Base-by-base conservation (phyloP, 176 grass and related monocot species). In the Elaeis guineensis region DNA sequence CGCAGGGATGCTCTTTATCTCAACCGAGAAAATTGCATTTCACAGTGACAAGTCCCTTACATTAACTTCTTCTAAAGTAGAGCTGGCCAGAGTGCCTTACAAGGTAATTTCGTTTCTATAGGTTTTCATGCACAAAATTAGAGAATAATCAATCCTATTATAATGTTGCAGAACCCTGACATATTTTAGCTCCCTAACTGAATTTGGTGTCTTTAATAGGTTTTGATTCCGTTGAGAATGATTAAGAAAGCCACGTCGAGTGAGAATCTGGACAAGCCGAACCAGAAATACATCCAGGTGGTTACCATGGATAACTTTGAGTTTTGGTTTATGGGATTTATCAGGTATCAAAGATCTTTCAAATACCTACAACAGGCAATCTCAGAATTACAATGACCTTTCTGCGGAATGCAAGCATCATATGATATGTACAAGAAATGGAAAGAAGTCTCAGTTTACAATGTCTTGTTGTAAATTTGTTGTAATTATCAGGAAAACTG, bases 321-420 rank as follows among this genome's bases (percentile, higher is more conserved):
- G 77, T 95, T 95, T 74, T 95, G 90, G 90, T 95, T 95, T 71
- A 77, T 95, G 86, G 80, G 77, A 0, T 95, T 95, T 70, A 77
- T 84, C 44, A 84, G 70, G 17, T 81, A 73, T 35, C 76, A 87
- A 63, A 74, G 72, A 17, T 82, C 79, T 67, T 90, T 70, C 79
- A 90, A 76, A 69, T 85, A 79, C 67, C 78, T 90, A 51, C 75
- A 71, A 52, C 72, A 82, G 52, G 75, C 80, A 62, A 79, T 86
- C 64, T 55, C 82, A 62, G 63, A 78, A 22, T 16, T 65, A 20
- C 83, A 39, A 60, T 85, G 71, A 82, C n/a, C 39, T 22, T 30
- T 30, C 28, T 5, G 28, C 35, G 3, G 35, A 44, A 12, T 44
- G 0, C 14, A 3, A 9, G 12, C 11, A 9, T 44, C 11, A 14